Base-by-base conservation (phyloP, 2,329 filamentous ascomycete genomes). In the Phialocephala subalpina region DNA sequence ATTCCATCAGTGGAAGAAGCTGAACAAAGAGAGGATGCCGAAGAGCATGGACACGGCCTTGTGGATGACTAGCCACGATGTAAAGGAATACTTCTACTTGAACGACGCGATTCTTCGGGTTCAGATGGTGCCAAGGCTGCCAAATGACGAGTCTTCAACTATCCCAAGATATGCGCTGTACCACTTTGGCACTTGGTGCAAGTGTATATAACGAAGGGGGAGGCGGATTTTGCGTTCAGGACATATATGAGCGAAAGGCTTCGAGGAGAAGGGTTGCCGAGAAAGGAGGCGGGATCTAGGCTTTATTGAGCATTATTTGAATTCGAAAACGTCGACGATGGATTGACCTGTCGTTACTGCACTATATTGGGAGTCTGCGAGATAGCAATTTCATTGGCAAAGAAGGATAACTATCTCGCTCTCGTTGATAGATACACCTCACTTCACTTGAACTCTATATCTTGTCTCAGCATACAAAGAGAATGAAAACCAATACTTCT, bases 1-100 rank as follows among this genome's bases (percentile, higher is more conserved):
- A 12, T 56, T 56, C 27, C 53, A 56, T 20, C 53, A 56, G 27
- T 56, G 53, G 53, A 9, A n/a, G 53, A 56, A 56, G 53, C 18
- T 56, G 53, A 56, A 56, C 18, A 25, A 35, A 35, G 53, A n/a
- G n/a, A 33, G 27, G n/a, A 33, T 11, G 40, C 40, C 14, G 16
- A 56, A 56, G 27, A 35, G 53, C 22, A 20, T 8, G 18, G 53
- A 29, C 9, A 56, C 53, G 22, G 53, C 53, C 2, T 35, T 56
- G 53, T 56, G 53, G 35, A 35, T 53, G 2, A 42, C 14, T 42
- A 42, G 4, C 16, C 16, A 16, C 16, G 40, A 42, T 42, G n/a
- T n/a, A n/a, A 42, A 18, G 40, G n/a, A 42, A 42, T 42, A 42
- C n/a, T 42, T 42, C 40, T 18, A 16, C 40, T 42, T 42, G 40